These are phyloP conservation scores for Aspergillus funiculosus DNA, from an alignment of 495 filamentous ascomycete genomes.

Conservation along the genomic window DNA sequence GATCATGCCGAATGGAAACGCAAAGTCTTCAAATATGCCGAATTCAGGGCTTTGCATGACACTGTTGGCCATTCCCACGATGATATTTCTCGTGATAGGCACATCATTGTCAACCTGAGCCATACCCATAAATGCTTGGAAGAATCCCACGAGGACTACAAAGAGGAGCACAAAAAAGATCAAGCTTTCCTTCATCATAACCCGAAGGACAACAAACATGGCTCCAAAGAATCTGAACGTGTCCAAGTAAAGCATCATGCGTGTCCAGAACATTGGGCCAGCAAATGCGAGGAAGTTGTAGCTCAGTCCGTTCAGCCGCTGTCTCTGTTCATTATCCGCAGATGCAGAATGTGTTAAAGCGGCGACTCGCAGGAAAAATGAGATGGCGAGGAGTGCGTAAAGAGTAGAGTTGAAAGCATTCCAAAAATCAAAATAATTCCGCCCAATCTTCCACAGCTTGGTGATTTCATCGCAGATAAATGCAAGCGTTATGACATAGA, in stretches of 20 bases:
- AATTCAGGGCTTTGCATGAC: constrained; percentile 91
- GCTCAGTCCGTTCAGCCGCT: constrained; percentile 66
- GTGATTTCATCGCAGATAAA: constrained; percentile 81
- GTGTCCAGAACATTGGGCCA: constrained; percentile 95
- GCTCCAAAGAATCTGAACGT: constrained; percentile 93
- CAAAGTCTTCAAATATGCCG: constrained; percentile 72
- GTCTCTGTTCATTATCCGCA: constrained; percentile 48
- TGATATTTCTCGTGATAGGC: constrained; percentile 61
- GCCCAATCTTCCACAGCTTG: constrained; percentile 90
- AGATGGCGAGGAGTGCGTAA: constrained; percentile 69
- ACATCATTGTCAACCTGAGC: constrained; percentile 70
- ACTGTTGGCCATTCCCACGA: constrained; percentile 85
- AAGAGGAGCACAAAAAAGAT: constrained; percentile 95
- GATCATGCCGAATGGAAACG: constrained; percentile 75
- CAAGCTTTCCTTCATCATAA: constrained; percentile 98
- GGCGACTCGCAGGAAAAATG: constrained; percentile 69
- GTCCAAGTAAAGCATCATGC: constrained; percentile 88
- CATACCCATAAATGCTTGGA: constrained; percentile 93
- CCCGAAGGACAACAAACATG: constrained; percentile 93
- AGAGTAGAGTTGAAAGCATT: constrained; percentile 85
- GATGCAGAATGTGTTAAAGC: constrained; percentile 59
- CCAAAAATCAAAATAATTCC: constrained; percentile 89
- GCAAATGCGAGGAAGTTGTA: constrained; percentile 92
- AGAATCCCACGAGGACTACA: constrained; percentile 81
- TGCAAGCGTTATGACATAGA: constrained; percentile 89